These are phyloP conservation scores for Boletus subcaerulescens DNA, from an alignment of 768 basidiomycete species.

Conservation along the genomic window DNA sequence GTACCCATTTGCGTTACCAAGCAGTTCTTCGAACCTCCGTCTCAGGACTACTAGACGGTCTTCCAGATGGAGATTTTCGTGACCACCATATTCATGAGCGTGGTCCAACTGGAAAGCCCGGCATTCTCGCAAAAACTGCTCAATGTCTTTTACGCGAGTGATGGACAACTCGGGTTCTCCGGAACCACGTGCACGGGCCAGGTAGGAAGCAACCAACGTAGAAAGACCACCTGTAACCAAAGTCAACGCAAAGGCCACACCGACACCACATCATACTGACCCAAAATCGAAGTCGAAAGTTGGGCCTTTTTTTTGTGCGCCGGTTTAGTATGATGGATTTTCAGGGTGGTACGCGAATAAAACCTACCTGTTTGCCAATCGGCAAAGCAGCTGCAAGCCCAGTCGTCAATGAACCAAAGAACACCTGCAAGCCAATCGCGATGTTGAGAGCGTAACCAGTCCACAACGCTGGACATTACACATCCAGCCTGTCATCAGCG, in stretches of 20 bases:
- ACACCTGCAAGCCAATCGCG: conserved; percentile 61
- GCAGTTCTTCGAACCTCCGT: conserved; percentile 29
- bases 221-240: conserved; percentile 51
- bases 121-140: conserved; percentile 64
- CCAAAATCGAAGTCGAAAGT: conserved; percentile 40
- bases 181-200: conserved; percentile 66
- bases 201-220: conserved; percentile 67
- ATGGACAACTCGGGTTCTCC: conserved; percentile 68
- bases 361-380: conserved; percentile 39
- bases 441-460: conserved; percentile 37
- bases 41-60: conserved; percentile 10
- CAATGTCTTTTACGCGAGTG: conserved; percentile 54
- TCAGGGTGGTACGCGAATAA: neutral
- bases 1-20: conserved; percentile 27
- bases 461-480: conserved; percentile 25
- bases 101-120: conserved; percentile 57
- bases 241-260: neutral
- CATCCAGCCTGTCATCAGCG: conserved; percentile 6
- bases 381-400: conserved; percentile 52
- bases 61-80: conserved; percentile 7
- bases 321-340: neutral
- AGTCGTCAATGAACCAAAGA: conserved; percentile 65
- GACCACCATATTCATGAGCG: conserved; percentile 35
- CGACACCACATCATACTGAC: conserved; percentile 17
- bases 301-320: conserved; percentile 27